phyloP scores from a whole-genome alignment of 169 alveolate species.

The Besnoitia besnoiti region DNA sequence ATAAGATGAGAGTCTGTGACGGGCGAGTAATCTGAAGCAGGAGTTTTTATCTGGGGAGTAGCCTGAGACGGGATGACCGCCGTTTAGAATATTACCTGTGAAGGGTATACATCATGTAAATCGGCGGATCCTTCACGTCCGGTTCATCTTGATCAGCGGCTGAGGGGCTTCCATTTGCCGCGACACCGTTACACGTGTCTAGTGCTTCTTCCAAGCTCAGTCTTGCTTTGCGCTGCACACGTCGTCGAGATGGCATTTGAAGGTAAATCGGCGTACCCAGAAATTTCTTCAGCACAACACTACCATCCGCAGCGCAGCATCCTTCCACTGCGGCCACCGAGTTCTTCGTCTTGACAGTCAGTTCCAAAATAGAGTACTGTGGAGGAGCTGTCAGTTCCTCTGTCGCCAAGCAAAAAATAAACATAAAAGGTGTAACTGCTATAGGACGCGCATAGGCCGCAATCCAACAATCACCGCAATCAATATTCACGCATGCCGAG shows the following conservation, averaged over 20 bases:
- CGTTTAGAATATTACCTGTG: neutral
- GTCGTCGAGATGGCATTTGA: neutral
- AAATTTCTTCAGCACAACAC: slow-evolving; percentile 8
- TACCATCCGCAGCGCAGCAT: neutral
- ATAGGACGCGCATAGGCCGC: too few relatives aligned
- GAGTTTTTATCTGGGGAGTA: neutral
- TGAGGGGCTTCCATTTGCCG: neutral
- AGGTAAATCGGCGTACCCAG: slow-evolving; percentile 4
- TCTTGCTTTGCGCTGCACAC: neutral
- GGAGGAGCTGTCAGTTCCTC: neutral
- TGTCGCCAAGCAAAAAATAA: neutral
- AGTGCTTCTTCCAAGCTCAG: neutral
- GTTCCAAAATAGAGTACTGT: neutral
- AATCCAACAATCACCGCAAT: too few relatives aligned
- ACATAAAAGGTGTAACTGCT: too few relatives aligned
- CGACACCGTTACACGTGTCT: neutral
- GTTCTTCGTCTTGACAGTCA: neutral
- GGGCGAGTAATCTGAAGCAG: too few relatives aligned
- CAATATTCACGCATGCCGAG: too few relatives aligned
- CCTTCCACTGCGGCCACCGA: neutral
- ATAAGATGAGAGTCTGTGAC: too few relatives aligned
- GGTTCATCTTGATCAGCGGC: neutral
- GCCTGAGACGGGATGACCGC: neutral
- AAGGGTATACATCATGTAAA: slow-evolving; percentile 2
- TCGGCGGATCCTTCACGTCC: neutral